Evolutionary conservation across 1,284 basidiomycete genomes (phyloP).

Genomic region (Rhodotorula glutinis): DNA sequence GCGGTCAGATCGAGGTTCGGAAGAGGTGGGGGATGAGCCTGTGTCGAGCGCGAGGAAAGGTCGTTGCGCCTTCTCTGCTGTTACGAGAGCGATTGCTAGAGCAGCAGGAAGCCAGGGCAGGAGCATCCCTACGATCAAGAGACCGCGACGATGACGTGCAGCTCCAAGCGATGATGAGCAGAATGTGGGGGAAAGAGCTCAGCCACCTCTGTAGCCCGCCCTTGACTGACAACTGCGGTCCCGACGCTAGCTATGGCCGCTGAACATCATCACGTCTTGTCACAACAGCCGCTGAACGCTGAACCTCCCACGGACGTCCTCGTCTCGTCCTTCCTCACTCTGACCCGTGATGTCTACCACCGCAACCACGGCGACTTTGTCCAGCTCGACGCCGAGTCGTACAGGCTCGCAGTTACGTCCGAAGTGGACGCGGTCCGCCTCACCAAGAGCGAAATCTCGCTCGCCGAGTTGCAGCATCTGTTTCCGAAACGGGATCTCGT

Average conservation of each 20-base stretch:
- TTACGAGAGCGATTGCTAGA: too few species aligned
- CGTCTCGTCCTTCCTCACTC: conserved; percentile 18
- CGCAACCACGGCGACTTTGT: conserved; percentile 36
- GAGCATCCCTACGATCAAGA: too few species aligned
- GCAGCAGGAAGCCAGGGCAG: too few species aligned
- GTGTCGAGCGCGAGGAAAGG: too few species aligned
- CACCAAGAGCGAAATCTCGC: background rate
- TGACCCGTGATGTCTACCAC: conserved; percentile 10
- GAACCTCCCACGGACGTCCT: conserved; percentile 23
- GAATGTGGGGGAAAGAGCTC: too few species aligned
- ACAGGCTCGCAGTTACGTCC: conserved; percentile 10
- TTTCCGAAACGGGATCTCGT: background rate
- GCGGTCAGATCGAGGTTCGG: too few species aligned
- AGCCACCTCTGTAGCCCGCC: too few species aligned
- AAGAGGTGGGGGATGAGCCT: too few species aligned
- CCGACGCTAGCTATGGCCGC: background rate
- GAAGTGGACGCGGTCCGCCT: conserved; percentile 10
- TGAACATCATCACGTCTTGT: conserved; percentile 14
- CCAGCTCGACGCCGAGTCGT: background rate
- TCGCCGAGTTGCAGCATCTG: conserved; percentile 7
- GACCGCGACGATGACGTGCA: too few species aligned
- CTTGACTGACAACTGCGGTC: too few species aligned
- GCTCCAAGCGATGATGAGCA: too few species aligned
- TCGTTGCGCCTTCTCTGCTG: too few species aligned
- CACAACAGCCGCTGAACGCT: conserved; percentile 31